A percentile compares a stretch with the other conserved stretches of the same genome.
Evolutionary conservation across 1,284 basidiomycete genomes (phyloP).

Genomic region (Trichosporon sp.): DNA sequence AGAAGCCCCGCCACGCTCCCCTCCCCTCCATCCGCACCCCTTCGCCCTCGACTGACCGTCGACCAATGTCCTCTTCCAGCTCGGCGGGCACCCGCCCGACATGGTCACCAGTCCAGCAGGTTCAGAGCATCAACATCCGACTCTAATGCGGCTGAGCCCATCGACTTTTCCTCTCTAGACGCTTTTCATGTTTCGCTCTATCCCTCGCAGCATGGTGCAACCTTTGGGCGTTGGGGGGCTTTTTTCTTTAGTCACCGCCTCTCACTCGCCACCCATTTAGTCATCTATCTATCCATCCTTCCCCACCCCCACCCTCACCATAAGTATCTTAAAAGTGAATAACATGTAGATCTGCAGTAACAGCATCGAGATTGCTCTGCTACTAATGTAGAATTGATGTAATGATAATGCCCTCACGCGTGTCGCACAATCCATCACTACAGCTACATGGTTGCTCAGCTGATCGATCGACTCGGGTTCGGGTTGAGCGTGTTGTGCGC

Average conservation of each 20-base stretch:
- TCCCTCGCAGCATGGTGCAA: neutral
- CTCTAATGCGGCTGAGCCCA: neutral
- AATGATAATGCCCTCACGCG: neutral
- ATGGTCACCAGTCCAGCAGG: slow-evolving; percentile 1
- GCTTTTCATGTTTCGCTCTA: neutral
- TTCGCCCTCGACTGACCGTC: slow-evolving; percentile 1
- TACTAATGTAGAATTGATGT: slow-evolving; percentile 1
- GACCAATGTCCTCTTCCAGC: slow-evolving; percentile 12
- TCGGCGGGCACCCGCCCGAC: slow-evolving; percentile 1
- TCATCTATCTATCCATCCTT: neutral
- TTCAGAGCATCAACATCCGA: neutral
- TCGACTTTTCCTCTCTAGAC: neutral
- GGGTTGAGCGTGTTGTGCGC: neutral
- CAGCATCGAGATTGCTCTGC: too few species aligned
- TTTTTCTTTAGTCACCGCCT: neutral
- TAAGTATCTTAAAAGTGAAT: neutral
- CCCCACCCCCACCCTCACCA: neutral
- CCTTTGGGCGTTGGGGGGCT: neutral
- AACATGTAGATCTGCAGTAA: neutral
- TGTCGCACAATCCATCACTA: too few species aligned
- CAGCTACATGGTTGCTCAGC: neutral
- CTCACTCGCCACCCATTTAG: neutral
- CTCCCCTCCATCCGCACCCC: slow-evolving; percentile 2
- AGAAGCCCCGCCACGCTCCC: neutral
- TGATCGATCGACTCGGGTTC: neutral